phyloP scores from a whole-genome alignment of 495 filamentous ascomycete species.

The Darksidea phi region DNA sequence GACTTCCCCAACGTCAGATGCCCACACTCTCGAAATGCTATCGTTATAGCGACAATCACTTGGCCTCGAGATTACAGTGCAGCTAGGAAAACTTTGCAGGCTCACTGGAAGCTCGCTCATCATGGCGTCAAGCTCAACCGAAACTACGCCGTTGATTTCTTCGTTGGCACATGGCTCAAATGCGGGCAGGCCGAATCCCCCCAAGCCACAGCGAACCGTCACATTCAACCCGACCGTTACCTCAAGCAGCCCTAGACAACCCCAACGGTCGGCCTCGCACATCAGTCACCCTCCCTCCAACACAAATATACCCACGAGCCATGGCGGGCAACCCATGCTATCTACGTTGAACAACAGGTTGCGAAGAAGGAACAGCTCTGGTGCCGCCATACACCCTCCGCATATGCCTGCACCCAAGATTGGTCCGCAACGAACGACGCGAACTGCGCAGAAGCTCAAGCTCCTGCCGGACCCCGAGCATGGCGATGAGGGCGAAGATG shows the following conservation, averaged over 20 bases:
- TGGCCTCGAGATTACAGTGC: too few species aligned
- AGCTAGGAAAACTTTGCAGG: too few species aligned
- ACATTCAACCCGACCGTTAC: constrained; percentile 70
- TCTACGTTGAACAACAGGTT: constrained; percentile 85
- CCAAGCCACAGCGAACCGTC: constrained; percentile 54
- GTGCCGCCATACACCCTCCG: constrained; percentile 55
- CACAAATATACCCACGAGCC: constrained; percentile 21
- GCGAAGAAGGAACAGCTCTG: constrained; percentile 78
- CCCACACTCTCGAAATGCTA: too few species aligned
- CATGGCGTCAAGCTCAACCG: constrained; percentile 34
- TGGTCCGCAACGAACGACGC: constrained; percentile 89
- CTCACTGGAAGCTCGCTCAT: neutral
- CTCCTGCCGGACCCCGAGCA: constrained; percentile 85
- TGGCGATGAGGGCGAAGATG: constrained; percentile 70
- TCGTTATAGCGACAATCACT: too few species aligned
- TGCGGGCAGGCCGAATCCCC: constrained; percentile 22
- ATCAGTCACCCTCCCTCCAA: constrained; percentile 38
- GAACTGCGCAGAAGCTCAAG: constrained; percentile 94
- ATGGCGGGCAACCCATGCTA: constrained; percentile 62
- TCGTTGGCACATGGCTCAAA: constrained; percentile 23
- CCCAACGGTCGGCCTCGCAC: constrained; percentile 47
- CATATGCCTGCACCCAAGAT: constrained; percentile 66
- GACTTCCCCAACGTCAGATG: neutral
- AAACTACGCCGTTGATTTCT: constrained; percentile 38
- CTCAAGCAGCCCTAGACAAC: constrained; percentile 45